Evolutionary conservation across 2,329 filamentous ascomycete genomes (phyloP), one percentile per base, ranked within the genome.

Genomic region (Biscogniauxia marginata): DNA sequence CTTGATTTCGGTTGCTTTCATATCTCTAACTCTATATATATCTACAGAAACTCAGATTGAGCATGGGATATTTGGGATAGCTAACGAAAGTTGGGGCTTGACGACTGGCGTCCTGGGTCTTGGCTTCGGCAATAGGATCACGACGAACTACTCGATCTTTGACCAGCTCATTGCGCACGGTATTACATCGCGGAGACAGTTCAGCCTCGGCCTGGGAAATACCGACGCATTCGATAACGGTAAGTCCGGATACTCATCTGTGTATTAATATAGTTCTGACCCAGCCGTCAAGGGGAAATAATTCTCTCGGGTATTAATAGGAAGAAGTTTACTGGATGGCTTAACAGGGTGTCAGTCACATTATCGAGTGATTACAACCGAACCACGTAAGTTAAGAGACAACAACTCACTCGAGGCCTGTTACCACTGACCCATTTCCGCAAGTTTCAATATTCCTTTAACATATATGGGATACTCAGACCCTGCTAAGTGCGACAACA

Each of bases 201-300:
- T 63, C 16, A 63, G 63, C 25, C 53, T 65, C 19, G 58, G 48
- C n/a, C 46, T 65, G n/a, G 63, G 63, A 2, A 53, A 50, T n/a
- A 47, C 56, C 46, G 57, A 54, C 9, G 13, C 45, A 8, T 46
- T 23, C 18, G 45, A 23, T 21, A 16, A 39, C n/a, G 30, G 30
- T 16, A 50, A 54, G 22, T 51, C 20, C 3, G 39, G 44, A 1
- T 30, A 7, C 19, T 13, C 21, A 24, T n/a, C 3, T 5, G 53
- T 47, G 52, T 39, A n/a, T 39, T 11, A n/a, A 11, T 39, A 16
- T 39, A 39, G n/a, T 16, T 16, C 30, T 39, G 13, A 39, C 18
- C 20, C 16, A 18, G 11, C 11, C 18, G 11, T 46, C 11, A 5
- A 24, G 62, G 62, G 21, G 63, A 65, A n/a, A 54, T 65, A 9